phyloP scores from a whole-genome alignment of 208 protist genomes.

The Acanthamoeba quina region DNA sequence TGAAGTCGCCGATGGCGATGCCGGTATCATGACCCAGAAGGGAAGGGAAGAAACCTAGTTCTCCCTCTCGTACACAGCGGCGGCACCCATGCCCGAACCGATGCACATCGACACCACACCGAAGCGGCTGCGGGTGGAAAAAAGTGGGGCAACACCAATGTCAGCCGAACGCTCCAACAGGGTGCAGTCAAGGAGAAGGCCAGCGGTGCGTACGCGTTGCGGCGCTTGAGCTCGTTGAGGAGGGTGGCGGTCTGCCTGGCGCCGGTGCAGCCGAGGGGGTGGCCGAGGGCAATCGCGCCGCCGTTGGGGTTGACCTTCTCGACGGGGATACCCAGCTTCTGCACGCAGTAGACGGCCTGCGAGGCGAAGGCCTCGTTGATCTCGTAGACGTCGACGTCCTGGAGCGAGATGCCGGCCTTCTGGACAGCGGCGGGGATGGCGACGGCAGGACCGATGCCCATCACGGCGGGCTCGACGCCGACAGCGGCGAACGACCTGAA shows the following conservation, averaged over 20 bases:
- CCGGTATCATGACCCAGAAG: no score
- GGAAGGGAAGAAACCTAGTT: background rate
- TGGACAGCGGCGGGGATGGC: conserved; percentile 83
- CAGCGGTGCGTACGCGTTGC: conserved; percentile 47
- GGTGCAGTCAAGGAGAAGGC: background rate
- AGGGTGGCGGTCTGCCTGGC: conserved; percentile 84
- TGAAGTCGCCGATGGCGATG: no score
- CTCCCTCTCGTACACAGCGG: conserved; percentile 75
- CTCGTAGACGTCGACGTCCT: conserved; percentile 91
- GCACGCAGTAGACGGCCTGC: conserved; percentile 64
- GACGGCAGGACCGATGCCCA: conserved; percentile 87
- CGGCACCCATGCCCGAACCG: conserved; percentile 79
- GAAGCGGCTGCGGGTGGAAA: conserved; percentile 39
- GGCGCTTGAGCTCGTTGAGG: conserved; percentile 75
- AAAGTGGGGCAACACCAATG: conserved; percentile 4
- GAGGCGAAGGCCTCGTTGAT: conserved; percentile 86
- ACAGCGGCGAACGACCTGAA: conserved; percentile 77
- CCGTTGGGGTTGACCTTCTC: conserved; percentile 88
- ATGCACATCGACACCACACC: conserved; percentile 85
- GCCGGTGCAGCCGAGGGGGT: conserved; percentile 89
- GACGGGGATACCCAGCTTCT: conserved; percentile 32
- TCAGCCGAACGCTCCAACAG: background rate
- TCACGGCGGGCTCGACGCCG: conserved; percentile 74
- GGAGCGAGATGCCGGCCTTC: conserved; percentile 82
- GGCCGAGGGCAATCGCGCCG: conserved; percentile 89